Percentiles rank a stretch among this genome's conserved stretches.
phyloP scores from a whole-genome alignment of 2,329 filamentous ascomycete genomes.

The Fusarium sororula region DNA sequence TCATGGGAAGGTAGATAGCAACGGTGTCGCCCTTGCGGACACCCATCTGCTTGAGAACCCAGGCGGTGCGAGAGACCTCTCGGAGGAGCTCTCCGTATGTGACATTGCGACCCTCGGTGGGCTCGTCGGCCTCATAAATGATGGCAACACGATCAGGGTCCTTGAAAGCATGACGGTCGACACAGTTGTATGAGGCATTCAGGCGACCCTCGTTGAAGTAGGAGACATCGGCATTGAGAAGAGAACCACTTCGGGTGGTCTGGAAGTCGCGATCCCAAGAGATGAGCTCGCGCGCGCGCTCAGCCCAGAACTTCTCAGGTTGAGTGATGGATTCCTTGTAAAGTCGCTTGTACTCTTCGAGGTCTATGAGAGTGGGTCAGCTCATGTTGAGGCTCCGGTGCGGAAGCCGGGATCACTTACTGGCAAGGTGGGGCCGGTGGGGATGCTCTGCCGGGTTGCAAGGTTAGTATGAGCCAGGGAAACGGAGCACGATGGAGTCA shows the following conservation, averaged over 20 bases:
- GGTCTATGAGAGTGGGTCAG: slow-evolving; percentile 52
- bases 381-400: slow-evolving; percentile 39
- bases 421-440: slow-evolving; percentile 72
- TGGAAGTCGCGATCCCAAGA: slow-evolving; percentile 92
- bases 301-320: slow-evolving; percentile 90
- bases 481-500: slow-evolving; percentile 17
- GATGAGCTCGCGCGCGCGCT: slow-evolving; percentile 85
- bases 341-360: slow-evolving; percentile 73
- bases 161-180: slow-evolving; percentile 96
- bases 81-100: slow-evolving; percentile 93
- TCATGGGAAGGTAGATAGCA: slow-evolving; percentile 98
- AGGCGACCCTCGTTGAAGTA: slow-evolving; percentile 96
- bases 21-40: slow-evolving; percentile 98
- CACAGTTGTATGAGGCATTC: slow-evolving; percentile 97
- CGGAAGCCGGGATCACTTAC: slow-evolving; percentile 55
- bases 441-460: slow-evolving; percentile 67
- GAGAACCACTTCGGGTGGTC: slow-evolving; percentile 82
- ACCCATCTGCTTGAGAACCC: slow-evolving; percentile 92
- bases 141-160: slow-evolving; percentile 93
- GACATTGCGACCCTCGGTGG: slow-evolving; percentile 84
- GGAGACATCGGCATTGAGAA: slow-evolving; percentile 82
- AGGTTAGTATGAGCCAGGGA: slow-evolving; percentile 47
- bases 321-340: slow-evolving; percentile 89
- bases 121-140: slow-evolving; percentile 98
- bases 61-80: slow-evolving; percentile 87